phyloP scores from a whole-genome alignment of 2,329 filamentous ascomycete genomes.

The Metarhizium rileyi region DNA sequence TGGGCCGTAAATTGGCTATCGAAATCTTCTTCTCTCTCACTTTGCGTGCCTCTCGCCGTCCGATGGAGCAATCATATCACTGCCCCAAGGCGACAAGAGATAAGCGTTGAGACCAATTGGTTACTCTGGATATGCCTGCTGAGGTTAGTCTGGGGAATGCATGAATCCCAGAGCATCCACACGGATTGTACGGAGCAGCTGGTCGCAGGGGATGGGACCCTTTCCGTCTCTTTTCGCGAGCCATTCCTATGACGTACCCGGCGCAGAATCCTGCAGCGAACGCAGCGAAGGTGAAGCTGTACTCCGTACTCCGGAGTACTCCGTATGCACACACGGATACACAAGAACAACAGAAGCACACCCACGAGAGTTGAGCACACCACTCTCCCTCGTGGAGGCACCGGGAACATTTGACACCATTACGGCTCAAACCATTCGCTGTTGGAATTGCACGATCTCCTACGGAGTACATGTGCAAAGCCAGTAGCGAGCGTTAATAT shows the following conservation, averaged over 20 bases:
- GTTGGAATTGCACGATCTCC: too few relatives aligned
- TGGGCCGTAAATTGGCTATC: neutral
- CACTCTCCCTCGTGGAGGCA: neutral
- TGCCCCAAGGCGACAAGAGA: neutral
- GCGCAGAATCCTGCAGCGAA: neutral
- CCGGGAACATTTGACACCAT: neutral
- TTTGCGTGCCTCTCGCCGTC: neutral
- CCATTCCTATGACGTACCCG: conserved; percentile 10
- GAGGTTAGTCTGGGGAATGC: conserved; percentile 5
- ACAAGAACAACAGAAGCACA: neutral
- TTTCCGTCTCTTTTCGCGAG: neutral
- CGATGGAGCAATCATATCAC: neutral
- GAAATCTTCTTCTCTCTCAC: neutral
- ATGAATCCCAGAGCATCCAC: neutral
- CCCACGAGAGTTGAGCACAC: neutral
- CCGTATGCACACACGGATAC: neutral
- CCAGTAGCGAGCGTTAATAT: neutral
- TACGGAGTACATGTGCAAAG: too few relatives aligned
- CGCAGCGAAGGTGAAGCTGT: neutral
- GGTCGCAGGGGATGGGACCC: neutral
- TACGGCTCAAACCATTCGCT: neutral
- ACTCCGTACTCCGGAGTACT: too few relatives aligned
- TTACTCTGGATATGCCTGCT: neutral
- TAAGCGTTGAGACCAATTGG: conserved; percentile 2
- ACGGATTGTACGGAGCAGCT: neutral